Evolutionary conservation across 305 asterid species (phyloP).

Genomic region (Solanum hybrid): DNA sequence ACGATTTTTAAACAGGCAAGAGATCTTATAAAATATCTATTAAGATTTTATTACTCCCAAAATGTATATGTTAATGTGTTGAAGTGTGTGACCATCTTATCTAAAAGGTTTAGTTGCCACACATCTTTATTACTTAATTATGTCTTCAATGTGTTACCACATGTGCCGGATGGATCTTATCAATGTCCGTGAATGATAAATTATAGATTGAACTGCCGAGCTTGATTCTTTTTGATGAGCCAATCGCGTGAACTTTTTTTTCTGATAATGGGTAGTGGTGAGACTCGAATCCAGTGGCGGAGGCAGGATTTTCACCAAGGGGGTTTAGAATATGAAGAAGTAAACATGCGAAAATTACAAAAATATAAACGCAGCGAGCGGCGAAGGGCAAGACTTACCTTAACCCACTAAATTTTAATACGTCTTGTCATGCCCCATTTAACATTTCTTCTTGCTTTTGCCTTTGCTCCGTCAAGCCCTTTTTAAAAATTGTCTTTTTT

Average conservation of each 20-base stretch:
- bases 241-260: background rate
- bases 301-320: background rate
- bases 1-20: slow-evolving; percentile 98
- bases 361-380: background rate
- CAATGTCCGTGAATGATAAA: background rate
- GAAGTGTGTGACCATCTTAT: background rate
- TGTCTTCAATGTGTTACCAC: background rate
- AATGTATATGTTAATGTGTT: background rate
- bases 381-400: background rate
- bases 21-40: background rate
- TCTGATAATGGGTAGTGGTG: background rate
- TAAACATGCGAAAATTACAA: background rate
- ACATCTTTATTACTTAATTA: background rate
- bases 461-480: background rate
- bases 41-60: background rate
- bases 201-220: background rate
- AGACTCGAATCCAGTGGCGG: background rate
- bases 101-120: background rate
- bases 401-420: background rate
- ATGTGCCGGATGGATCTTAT: background rate
- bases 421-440: background rate
- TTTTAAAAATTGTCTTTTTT: background rate
- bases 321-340: background rate
- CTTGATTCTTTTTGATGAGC: background rate
- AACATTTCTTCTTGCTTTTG: background rate